Conservation (phyloP, 1,284 basidiomycete species). For the Cryptococcus sp. region DNA sequence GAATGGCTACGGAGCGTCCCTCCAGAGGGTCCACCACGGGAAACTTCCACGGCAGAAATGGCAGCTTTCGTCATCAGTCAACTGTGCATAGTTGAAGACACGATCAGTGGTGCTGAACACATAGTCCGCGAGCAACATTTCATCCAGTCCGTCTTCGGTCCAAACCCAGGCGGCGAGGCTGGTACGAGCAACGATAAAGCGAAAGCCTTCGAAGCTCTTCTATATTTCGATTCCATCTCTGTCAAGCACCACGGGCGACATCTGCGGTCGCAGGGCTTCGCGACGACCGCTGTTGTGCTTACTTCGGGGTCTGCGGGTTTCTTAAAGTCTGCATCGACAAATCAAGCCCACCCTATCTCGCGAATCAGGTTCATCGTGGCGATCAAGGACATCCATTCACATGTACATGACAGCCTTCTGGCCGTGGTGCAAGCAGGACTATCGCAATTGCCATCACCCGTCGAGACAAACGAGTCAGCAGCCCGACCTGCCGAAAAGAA, state of each 20-base stretch:
- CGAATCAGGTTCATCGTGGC: constrained; percentile 25
- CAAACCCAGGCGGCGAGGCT: background rate
- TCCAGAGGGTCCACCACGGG: background rate
- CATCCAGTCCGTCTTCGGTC: constrained; percentile 32
- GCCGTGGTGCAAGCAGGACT: constrained; percentile 9
- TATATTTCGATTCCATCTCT: constrained; percentile 16
- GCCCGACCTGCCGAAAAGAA: too few relatives aligned
- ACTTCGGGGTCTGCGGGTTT: constrained; percentile 22
- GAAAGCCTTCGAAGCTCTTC: constrained; percentile 22
- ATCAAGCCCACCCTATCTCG: constrained; percentile 7
- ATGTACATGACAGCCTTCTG: constrained; percentile 35
- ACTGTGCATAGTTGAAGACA: constrained; percentile 29
- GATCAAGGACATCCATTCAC: constrained; percentile 19
- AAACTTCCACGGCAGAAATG: constrained; percentile 17
- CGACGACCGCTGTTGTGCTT: constrained; percentile 23
- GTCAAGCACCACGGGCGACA: constrained; percentile 33
- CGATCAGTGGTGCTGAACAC: constrained; percentile 24
- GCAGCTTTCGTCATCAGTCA: constrained; percentile 22
- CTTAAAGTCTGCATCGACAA: constrained; percentile 6
- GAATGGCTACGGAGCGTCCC: constrained; percentile 32
- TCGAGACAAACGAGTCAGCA: background rate
- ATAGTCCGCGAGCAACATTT: constrained; percentile 33
- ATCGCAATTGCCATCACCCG: background rate
- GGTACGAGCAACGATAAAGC: background rate
- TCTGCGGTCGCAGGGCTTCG: constrained; percentile 21